Base-by-base conservation (phyloP, 164 flowering plant genomes). In the Vitis cinerea region DNA sequence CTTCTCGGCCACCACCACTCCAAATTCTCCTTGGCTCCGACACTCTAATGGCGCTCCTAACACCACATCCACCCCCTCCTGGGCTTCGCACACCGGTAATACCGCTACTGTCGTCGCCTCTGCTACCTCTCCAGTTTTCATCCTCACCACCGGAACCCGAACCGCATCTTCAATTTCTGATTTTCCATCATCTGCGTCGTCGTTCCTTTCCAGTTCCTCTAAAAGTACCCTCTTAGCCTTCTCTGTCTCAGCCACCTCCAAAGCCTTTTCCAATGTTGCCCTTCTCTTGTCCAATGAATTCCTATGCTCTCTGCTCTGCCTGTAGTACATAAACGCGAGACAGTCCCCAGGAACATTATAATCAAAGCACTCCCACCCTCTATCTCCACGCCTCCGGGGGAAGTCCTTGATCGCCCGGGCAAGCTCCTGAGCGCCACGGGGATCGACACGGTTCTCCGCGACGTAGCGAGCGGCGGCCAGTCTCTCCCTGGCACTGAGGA, bases 391-490 rank as follows among this genome's bases (percentile, higher is more conserved):
- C 69, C 97, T 66, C 8, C 91, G 67, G 0, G 96, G 97, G 67
- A 80, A 90, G 75, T 94, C 97, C 85, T 94, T 94, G 47, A 94
- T 82, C 3, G 97, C 80, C 23, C 88, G 79, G 9, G 98, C 98
- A n/a, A 94, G 72, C 15, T 94, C 97, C 73, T 78, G 78, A 0
- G 93, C 84, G 3, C 66, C 81, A 44, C 69, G 75, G 1, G 70
- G 86, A 49, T 90, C 98, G 12, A 83, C 65, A 30, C 60, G 63
- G 12, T 75, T 71, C 50, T 64, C 77, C 2, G 77, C 82, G 2
- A 87, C 29, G 29, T 52, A 86, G 0, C 72, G 55, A 3, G 93
- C 92, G 0, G 95, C 86, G 0, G 77, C 80, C 0, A 79, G 82
- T 8, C 98, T 76, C 68, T 94, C 94, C 13, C 72, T 0, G 29